Conservation (phyloP, 1,139 yeast genomes). For the Yamadazyma diddensiae region DNA sequence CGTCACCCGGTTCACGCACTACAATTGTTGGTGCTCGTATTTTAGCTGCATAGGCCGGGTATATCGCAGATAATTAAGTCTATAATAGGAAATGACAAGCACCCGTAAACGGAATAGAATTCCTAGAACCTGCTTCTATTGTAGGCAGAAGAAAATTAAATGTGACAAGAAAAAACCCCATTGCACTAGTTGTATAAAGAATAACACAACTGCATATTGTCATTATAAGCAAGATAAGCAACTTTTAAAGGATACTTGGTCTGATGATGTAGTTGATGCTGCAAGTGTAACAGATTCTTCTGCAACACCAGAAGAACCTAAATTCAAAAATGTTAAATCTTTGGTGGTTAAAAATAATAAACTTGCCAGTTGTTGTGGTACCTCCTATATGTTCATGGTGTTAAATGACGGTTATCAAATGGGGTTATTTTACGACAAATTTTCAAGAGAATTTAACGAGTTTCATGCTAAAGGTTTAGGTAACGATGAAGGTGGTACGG, state of each 20-base stretch:
- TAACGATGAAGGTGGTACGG: not conserved
- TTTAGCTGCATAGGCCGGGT: too few relatives aligned
- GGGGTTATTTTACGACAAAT: not conserved
- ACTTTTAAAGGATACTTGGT: not conserved
- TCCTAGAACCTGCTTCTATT: not conserved
- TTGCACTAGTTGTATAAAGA: not conserved
- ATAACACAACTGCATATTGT: not conserved
- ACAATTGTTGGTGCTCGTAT: too few relatives aligned
- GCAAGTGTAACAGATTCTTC: too few relatives aligned
- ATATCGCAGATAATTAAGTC: too few relatives aligned
- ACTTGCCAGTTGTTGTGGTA: not conserved
- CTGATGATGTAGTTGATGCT: too few relatives aligned
- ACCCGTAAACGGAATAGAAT: not conserved
- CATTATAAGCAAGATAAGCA: not conserved
- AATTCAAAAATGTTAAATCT: not conserved
- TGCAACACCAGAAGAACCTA: too few relatives aligned
- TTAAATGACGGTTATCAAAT: not conserved
- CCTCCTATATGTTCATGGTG: not conserved
- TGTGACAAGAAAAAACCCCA: constrained; percentile 1
- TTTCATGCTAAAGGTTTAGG: not conserved
- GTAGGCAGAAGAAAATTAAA: not conserved
- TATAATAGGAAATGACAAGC: too few relatives aligned
- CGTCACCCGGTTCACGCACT: too few relatives aligned
- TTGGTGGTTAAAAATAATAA: not conserved
- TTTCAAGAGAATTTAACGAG: not conserved